Conservation (phyloP, 192 early-diverging fungal genomes). For the Paraglomus brasilianum region DNA sequence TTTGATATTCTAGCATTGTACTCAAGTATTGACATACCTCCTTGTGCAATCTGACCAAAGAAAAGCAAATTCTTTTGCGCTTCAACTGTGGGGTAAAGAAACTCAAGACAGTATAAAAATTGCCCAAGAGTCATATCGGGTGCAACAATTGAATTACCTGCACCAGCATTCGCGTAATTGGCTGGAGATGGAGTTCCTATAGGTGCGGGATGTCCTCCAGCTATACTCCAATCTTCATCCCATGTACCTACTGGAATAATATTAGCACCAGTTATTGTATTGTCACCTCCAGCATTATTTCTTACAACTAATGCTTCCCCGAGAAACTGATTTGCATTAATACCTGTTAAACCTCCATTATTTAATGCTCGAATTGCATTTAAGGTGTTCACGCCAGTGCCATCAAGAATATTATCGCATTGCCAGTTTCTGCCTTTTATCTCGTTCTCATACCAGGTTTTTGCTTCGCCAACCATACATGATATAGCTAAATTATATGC, state of each 20-base stretch:
- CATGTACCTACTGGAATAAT: not conserved
- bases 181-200: too few relatives aligned
- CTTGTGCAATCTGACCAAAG: not conserved
- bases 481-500: not conserved
- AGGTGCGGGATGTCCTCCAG: not conserved
- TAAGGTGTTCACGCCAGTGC: not conserved
- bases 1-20: not conserved
- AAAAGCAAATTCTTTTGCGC: not conserved
- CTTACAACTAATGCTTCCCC: slow-evolving; percentile 3
- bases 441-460: slow-evolving; percentile 16
- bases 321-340: slow-evolving; percentile 17
- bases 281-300: not conserved
- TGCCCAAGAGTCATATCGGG: not conserved
- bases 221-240: not conserved
- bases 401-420: slow-evolving; percentile 23
- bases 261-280: not conserved
- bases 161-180: too few relatives aligned
- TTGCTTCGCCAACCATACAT: slow-evolving; percentile 1
- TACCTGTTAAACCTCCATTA: slow-evolving; percentile 21
- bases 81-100: not conserved
- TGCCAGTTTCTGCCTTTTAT: slow-evolving; percentile 20
- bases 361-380: slow-evolving; percentile 14
- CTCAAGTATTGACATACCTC: not conserved
- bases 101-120: not conserved
- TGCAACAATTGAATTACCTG: not conserved